Base-by-base conservation (phyloP, 2,329 filamentous ascomycete species). In the Leptoxyphium fumago region DNA sequence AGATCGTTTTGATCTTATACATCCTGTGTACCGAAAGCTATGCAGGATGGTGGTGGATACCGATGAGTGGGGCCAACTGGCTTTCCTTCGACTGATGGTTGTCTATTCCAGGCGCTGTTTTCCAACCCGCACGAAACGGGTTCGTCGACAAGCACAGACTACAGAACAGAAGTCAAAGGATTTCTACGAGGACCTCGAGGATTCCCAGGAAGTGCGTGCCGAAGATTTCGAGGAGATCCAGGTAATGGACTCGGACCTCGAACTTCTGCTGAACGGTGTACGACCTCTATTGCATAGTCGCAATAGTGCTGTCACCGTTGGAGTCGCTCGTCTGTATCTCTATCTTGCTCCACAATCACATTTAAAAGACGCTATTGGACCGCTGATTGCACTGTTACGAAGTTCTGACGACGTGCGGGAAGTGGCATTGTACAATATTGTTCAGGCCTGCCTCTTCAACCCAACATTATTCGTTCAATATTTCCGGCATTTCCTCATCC, bases 51-150 rank as follows among this genome's bases (percentile, higher is more conserved):
- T 96, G 43, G 86, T 95, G 18, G 91, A 98, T 60, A 98, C 98
- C 91, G 91, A 98, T 58, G 91, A 98, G 65, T 98, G 91, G 91
- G 84, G 87, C 38, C 91, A 98, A 64, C 64, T 96, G 43, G 82
- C 86, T 2, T 84, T 84, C 2, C 60, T 98, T 53, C 75, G 79
- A 34, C 69, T 98, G 50, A 80, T 96, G 77, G 81, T 83, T 1
- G 69, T 79, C 17, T 98, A 98, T 61, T 79, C 84, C 2, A 77
- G 91, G 44, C 83, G 77, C 58, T 95, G 86, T 61, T 98, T 98
- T 54, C 88, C 91, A 0, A 72, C 73, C 44, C 74, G 74, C 58
- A 82, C 70, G 8, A 70, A 70, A 50, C 78, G 71, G 51, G 65
- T 73, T 2, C 77, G 70, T 38, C 78, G 68, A 52, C 66, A 45